Evolutionary conservation across 1,284 basidiomycete genomes (phyloP), one percentile per base, ranked within the genome.

Genomic region (Vanrija sp.): DNA sequence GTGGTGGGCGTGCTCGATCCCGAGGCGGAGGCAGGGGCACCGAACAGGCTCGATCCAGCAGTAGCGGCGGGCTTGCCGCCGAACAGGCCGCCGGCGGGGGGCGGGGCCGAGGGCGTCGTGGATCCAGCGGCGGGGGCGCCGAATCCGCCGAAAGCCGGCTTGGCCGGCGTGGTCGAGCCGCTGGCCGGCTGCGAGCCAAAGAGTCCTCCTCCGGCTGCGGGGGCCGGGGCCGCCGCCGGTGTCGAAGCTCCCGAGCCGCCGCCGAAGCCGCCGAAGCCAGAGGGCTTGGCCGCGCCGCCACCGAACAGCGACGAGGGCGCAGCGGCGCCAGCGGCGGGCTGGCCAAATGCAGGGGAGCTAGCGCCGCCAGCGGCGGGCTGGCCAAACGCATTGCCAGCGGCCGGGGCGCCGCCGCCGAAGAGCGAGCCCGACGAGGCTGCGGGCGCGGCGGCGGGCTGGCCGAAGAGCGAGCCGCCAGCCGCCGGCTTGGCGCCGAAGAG

Each of bases 31-130:
- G 57, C 43, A 2, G n/a, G 15, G 16, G 47, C 50, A 4, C 68
- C 73, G 45, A 73, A 73, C 22, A 72, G 49, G 10, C 62, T 14
- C 10, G 6, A 7, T 12, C 31, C 36, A 12, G 46, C 46, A 7
- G n/a, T n/a, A n/a, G 36, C 35, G 5, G 51, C 45, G 18, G 49
- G 49, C 45, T 44, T 44, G 9, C 44, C 43, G 22, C 67, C 71
- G 51, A 72, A 72, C 19, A 69, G 47, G 5, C 62, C 53, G 5
- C 53, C 44, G 5, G 63, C 46, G 16, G 67, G 65, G 19, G 72
- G 68, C 1, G 71, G 54, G 37, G 66, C 63, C 10, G 70, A 60
- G 4, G 69, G 59, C 4, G 69, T 67, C 7, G 70, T 71, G 3
- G 66, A 63, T 22, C 60, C 42, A 1, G 59, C 54, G 6, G 66